Conservation (phyloP, 164 flowering plant species). For the Paratinospora sagittata region DNA sequence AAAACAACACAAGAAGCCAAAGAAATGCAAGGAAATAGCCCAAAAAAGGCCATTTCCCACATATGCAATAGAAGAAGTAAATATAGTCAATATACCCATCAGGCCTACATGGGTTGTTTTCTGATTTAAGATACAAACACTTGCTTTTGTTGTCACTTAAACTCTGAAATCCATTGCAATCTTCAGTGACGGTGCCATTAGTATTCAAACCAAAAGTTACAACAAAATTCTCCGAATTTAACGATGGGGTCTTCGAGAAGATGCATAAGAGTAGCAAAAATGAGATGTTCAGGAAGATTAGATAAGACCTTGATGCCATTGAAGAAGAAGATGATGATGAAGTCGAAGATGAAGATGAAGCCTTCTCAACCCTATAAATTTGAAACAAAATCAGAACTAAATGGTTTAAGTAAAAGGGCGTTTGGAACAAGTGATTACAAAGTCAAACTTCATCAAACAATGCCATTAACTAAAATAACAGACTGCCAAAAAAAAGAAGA, state of each 20-base stretch:
- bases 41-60: slow-evolving; percentile 27
- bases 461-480: background rate
- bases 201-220: background rate
- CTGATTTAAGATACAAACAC: slow-evolving; percentile 43
- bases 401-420: background rate
- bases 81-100: slow-evolving; percentile 60
- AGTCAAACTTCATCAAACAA: background rate
- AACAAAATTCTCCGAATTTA: background rate
- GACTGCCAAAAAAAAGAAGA: background rate
- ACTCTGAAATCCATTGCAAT: slow-evolving; percentile 24
- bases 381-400: background rate
- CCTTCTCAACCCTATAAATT: background rate
- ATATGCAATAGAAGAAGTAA: slow-evolving; percentile 52
- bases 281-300: slow-evolving; percentile 18
- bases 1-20: slow-evolving; percentile 63
- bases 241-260: background rate
- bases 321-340: background rate
- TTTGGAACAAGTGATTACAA: background rate
- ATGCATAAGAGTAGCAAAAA: slow-evolving; percentile 16
- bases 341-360: too few relatives aligned
- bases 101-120: slow-evolving; percentile 39
- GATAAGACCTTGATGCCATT: slow-evolving; percentile 15
- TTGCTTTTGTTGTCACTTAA: slow-evolving; percentile 27
- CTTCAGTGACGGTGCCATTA: background rate
- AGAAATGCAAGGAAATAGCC: slow-evolving; percentile 33